A percentile compares a stretch with the other conserved stretches of the same genome.
Evolutionary conservation across 768 basidiomycete species (phyloP).

Genomic region (Psilocybe cubensis): DNA sequence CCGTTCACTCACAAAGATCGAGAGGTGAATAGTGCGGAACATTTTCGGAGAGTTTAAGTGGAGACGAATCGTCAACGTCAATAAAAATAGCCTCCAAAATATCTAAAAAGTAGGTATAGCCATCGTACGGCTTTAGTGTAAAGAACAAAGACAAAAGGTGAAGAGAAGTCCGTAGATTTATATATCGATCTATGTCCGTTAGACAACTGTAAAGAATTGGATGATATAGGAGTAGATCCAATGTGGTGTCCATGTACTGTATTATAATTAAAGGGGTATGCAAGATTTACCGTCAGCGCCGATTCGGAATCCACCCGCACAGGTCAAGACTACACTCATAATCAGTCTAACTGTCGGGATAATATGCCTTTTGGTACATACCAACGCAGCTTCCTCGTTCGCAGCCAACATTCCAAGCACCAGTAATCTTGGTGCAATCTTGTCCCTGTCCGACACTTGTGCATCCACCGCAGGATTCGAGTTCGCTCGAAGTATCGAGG

Average conservation of each 20-base stretch:
- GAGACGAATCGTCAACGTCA: too few relatives aligned
- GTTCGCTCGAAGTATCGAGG: conserved; percentile 62
- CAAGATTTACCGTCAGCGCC: conserved; percentile 47
- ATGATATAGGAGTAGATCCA: not conserved
- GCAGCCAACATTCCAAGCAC: conserved; percentile 76
- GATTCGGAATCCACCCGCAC: conserved; percentile 50
- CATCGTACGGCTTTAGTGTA: too few relatives aligned
- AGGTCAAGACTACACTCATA: conserved; percentile 48
- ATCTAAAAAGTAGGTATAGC: too few relatives aligned
- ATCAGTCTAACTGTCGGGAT: not conserved
- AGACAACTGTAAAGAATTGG: not conserved
- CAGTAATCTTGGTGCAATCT: conserved; percentile 71
- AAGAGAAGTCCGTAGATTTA: not conserved
- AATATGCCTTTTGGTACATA: conserved; percentile 33
- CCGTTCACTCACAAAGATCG: not conserved
- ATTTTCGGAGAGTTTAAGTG: too few relatives aligned
- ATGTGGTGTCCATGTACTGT: not conserved
- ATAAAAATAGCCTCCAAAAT: not conserved
- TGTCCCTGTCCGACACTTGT: conserved; percentile 60
- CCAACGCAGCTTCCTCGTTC: conserved; percentile 54
- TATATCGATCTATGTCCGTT: not conserved
- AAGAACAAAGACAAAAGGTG: too few relatives aligned
- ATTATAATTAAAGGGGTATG: conserved; percentile 21
- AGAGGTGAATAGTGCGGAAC: too few relatives aligned
- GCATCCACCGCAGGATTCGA: conserved; percentile 81